Base-by-base conservation (phyloP, 371 early-diverging fungal genomes). In the Actinomortierella ambigua region DNA sequence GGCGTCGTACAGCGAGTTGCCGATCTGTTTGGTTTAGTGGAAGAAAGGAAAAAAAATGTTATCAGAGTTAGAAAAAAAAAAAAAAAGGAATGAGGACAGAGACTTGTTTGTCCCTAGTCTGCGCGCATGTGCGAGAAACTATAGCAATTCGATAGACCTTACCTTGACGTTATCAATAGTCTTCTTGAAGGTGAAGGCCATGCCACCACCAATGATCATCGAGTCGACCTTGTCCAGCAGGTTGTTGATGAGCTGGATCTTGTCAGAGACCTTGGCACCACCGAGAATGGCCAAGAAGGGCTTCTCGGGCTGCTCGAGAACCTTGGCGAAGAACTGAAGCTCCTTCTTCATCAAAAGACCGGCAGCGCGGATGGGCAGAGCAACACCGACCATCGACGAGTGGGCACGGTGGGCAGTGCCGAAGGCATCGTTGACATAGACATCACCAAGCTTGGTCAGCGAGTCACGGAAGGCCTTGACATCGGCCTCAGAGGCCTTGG, bases 311-410 rank as follows among this genome's bases (percentile, higher is more conserved):
- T 82, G 82, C 84, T 98, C 99, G 22, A 89, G 89, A 44, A 90
- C 98, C 86, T 96, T 93, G 65, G 94, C 92, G 85, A 98, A 98
- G 89, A 92, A 97, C 75, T 95, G 94, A 42, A 99, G 86, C 85
- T 99, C 99, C 88, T 98, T 98, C 87, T 97, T 94, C 95, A 99
- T 95, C 76, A 99, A 85, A 79, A 98, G 90, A 58, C 99, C 99
- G 47, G 98, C 93, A 27, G 96, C 97, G 57, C 91, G 89, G 64
- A 90, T 80, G 56, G 94, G 91, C 57, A 98, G 85, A 50, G 95
- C 85, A 56, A 98, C 93, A 60, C 98, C 98, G 49, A 96, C 97
- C 92, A 98, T 96, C 57, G 98, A 98, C 63, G 93, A 92, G 82
- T 89, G 93, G 49, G 96, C 95, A 77, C 99, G 93, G 81, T 99